Evolutionary conservation across 768 basidiomycete species (phyloP), one percentile per base, ranked within the genome.

Genomic region (Termitomyces sp.): DNA sequence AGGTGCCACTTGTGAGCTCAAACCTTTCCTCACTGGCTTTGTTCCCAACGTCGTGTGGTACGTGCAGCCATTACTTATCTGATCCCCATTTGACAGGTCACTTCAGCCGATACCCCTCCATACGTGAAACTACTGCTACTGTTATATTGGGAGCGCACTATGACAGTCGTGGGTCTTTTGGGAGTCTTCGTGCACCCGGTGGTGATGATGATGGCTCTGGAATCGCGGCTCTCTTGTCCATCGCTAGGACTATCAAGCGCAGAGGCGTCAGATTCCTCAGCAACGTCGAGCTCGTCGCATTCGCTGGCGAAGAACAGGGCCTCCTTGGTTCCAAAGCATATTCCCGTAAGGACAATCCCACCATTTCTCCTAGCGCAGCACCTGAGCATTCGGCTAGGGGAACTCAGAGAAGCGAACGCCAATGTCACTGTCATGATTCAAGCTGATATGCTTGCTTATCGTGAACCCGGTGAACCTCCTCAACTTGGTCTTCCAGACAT

Each of bases 251-350:
- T 2, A 90, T 97, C 59, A 76, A 73, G 32, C 77, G 80, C 38
- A 80, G 80, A 58, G 80, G 81, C 15, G 66, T 96, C 63, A 77
- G 71, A 47, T 94, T 95, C 74, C 76, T 80, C 45, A 81, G 81
- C 65, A 85, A 86, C 61, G 88, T 96, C 17, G 85, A 91, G 61
- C 76, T 97, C 9, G 84, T 82, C 40, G 83, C 85, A 47, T 96
- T 96, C 62, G 88, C 92, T 1, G 94, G 93, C 5, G 94, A 97
- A 66, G 94, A 97, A 62, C 94, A 97, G 65, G 94, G 94, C 4
- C 70, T 94, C 15, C 66, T 82, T 14, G 94, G 94, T 28, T 90
- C 87, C 21, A 79, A 70, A 58, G 83, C 84, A 7, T 95, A 94
- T 66, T 86, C 93, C 14, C 74, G 91, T 91, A 65, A 66, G 88